Conservation (phyloP, 306 rosid species). For the Prunus mume region DNA sequence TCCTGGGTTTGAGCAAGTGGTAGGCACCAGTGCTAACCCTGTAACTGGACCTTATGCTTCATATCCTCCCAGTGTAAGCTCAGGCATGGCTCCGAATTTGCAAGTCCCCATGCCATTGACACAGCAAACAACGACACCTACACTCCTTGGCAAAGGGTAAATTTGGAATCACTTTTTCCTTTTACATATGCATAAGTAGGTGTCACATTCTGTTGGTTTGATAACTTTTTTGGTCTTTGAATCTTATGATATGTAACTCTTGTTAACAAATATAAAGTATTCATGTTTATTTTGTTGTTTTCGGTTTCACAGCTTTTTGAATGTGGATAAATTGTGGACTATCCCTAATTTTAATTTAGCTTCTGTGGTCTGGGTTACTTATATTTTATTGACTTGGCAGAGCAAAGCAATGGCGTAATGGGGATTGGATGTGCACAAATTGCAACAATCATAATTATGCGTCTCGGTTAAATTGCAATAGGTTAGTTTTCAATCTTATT, state of each 20-base stretch:
- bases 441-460: conserved; percentile 97
- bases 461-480: conserved; percentile 82
- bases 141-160: conserved; percentile 92
- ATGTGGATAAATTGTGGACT: not conserved
- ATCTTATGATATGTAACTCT: not conserved
- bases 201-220: not conserved
- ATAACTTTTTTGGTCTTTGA: not conserved
- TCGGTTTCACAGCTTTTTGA: not conserved
- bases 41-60: conserved; percentile 45
- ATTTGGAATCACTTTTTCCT: conserved; percentile 16
- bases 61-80: conserved; percentile 39
- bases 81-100: conserved; percentile 44
- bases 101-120: conserved; percentile 52
- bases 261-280: no score
- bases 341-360: not conserved
- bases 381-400: conserved; percentile 41
- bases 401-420: conserved; percentile 94
- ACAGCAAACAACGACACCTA: conserved; percentile 50
- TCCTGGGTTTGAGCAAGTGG: conserved; percentile 50
- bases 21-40: conserved; percentile 50
- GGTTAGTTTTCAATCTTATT: conserved; percentile 41
- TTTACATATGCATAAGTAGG: conserved; percentile 5
- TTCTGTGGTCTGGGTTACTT: not conserved
- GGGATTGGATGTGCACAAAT: conserved; percentile 98
- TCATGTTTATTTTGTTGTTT: not conserved